phyloP scores from a whole-genome alignment of 2,329 filamentous ascomycete species.

The Hymenoscyphus albidus region DNA sequence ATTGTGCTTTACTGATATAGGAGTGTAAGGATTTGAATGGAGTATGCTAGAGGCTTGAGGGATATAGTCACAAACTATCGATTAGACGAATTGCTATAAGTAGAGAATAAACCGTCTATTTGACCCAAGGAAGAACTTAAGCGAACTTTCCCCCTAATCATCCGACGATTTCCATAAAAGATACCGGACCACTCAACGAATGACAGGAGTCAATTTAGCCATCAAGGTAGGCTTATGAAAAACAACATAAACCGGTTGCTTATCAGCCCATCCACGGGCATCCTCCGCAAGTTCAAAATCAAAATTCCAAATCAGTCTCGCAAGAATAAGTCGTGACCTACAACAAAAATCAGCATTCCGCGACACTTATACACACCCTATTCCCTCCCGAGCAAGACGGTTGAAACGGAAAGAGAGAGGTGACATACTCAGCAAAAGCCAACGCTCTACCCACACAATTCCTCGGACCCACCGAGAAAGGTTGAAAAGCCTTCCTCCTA shows the following conservation, averaged over 20 bases:
- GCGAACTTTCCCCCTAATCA: neutral
- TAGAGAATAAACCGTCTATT: too few relatives aligned
- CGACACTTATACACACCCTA: neutral
- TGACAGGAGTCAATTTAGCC: conserved; percentile 4
- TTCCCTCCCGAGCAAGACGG: neutral
- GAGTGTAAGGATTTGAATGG: too few relatives aligned
- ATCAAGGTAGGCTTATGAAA: conserved; percentile 7
- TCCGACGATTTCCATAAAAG: neutral
- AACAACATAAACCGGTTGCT: neutral
- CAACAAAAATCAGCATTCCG: neutral
- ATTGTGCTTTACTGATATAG: neutral
- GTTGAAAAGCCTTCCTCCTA: conserved; percentile 15
- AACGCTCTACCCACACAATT: conserved; percentile 22
- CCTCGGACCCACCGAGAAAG: conserved; percentile 18
- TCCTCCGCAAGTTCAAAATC: conserved; percentile 14
- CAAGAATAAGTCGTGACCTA: conserved; percentile 17
- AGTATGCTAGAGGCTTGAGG: too few relatives aligned
- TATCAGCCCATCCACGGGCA: neutral
- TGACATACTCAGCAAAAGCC: conserved; percentile 1
- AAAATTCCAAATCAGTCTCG: conserved; percentile 26
- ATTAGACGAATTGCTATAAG: neutral
- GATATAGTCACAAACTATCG: too few relatives aligned
- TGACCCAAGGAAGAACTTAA: neutral
- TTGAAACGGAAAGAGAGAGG: neutral
- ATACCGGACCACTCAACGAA: neutral